Conservation (phyloP, 495 filamentous ascomycete species). For the Penicillium arizonense region DNA sequence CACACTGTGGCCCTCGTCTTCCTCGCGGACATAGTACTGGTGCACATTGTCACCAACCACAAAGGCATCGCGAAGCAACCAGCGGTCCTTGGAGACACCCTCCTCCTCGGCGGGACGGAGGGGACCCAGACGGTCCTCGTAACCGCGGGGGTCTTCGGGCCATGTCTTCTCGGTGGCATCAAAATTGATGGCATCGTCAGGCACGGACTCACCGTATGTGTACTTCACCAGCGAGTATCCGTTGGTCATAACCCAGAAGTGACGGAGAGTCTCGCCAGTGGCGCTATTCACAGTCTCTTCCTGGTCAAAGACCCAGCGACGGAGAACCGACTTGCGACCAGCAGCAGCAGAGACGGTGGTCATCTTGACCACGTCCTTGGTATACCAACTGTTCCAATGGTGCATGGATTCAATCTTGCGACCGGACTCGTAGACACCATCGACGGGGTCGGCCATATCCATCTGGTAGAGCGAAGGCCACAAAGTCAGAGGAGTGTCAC, state of each 20-base stretch:
- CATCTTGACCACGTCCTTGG: slow-evolving; percentile 58
- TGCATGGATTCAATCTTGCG: slow-evolving; percentile 57
- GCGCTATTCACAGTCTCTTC: slow-evolving; percentile 44
- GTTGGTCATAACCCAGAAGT: slow-evolving; percentile 59
- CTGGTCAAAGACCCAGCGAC: slow-evolving; percentile 58
- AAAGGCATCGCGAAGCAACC: slow-evolving; percentile 41
- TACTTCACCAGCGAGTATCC: slow-evolving; percentile 62
- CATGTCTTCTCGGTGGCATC: slow-evolving; percentile 62
- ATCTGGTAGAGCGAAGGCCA: slow-evolving; percentile 62
- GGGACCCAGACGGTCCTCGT: slow-evolving; percentile 51
- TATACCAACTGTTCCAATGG: slow-evolving; percentile 61
- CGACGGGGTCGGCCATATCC: slow-evolving; percentile 58
- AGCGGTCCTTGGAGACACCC: slow-evolving; percentile 46
- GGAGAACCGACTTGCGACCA: slow-evolving; percentile 59
- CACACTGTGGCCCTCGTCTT: slow-evolving; percentile 45
- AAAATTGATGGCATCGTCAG: slow-evolving; percentile 51
- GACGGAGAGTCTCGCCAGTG: slow-evolving; percentile 38
- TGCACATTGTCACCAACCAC: slow-evolving; percentile 48
- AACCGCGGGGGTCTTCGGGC: slow-evolving; percentile 48
- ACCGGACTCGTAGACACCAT: slow-evolving; percentile 64
- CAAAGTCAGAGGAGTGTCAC: slow-evolving; percentile 53
- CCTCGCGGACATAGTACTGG: slow-evolving; percentile 47
- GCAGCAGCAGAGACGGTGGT: slow-evolving; percentile 53
- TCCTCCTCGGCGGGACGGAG: slow-evolving; percentile 45
- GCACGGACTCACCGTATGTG: slow-evolving; percentile 40